Evolutionary conservation across 2,329 filamentous ascomycete genomes (phyloP).

Genomic region (Atkinsonella hypoxylon): DNA sequence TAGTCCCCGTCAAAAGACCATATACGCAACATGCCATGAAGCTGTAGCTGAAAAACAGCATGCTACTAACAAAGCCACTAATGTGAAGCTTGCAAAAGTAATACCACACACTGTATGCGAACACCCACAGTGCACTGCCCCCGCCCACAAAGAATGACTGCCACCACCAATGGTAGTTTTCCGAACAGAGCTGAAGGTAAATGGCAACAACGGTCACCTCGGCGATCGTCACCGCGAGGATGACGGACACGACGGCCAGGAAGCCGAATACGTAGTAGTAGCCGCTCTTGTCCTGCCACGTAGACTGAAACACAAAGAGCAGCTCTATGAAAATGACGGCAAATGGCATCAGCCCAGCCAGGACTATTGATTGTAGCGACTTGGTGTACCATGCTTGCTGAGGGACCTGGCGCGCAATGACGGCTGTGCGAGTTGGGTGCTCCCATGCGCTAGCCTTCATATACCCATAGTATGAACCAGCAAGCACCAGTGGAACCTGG

Average conservation of each 20-base stretch:
- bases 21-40: slow-evolving; percentile 73
- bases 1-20: slow-evolving; percentile 67
- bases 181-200: slow-evolving; percentile 70
- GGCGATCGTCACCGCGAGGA: slow-evolving; percentile 64
- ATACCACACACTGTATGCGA: slow-evolving; percentile 74
- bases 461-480: slow-evolving; percentile 69
- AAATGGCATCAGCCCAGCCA: slow-evolving; percentile 72
- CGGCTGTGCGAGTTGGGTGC: slow-evolving; percentile 67
- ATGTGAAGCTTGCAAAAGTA: slow-evolving; percentile 73
- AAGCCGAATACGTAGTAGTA: slow-evolving; percentile 92
- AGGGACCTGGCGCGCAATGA: slow-evolving; percentile 63
- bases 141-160: slow-evolving; percentile 72
- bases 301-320: slow-evolving; percentile 72
- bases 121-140: slow-evolving; percentile 69
- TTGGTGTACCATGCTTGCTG: slow-evolving; percentile 63
- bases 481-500: slow-evolving; percentile 73
- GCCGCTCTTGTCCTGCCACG: slow-evolving; percentile 84
- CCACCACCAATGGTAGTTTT: slow-evolving; percentile 93
- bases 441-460: slow-evolving; percentile 56
- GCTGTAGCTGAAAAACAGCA: slow-evolving; percentile 80
- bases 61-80: slow-evolving; percentile 61
- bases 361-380: slow-evolving; percentile 48
- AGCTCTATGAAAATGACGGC: slow-evolving; percentile 82
- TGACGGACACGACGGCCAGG: slow-evolving; percentile 58
- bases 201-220: slow-evolving; percentile 76